Percentiles rank a stretch among this genome's conserved stretches.
phyloP scores from a whole-genome alignment of 768 basidiomycete species.

The Leucocoprinus sp. region DNA sequence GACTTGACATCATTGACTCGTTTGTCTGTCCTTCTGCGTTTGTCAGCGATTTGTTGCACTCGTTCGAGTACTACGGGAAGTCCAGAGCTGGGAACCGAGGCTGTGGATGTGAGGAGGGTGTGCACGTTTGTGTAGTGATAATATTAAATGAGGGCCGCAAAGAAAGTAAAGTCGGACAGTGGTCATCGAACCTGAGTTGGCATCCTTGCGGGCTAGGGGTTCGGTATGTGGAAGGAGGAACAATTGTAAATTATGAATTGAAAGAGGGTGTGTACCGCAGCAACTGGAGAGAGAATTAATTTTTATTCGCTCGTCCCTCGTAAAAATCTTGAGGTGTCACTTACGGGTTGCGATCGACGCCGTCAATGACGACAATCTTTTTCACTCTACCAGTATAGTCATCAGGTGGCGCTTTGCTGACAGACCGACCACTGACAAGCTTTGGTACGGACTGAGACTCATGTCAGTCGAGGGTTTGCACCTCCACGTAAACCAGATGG shows the following conservation, averaged over 20 bases:
- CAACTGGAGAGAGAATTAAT: slow-evolving; percentile 35
- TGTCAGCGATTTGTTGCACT: slow-evolving; percentile 56
- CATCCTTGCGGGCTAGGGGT: slow-evolving; percentile 38
- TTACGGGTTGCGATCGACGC: slow-evolving; percentile 73
- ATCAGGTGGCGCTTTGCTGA: slow-evolving; percentile 53
- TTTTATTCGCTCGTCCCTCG: too few species aligned
- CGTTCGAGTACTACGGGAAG: slow-evolving; percentile 60
- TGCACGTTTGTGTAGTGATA: slow-evolving; percentile 53
- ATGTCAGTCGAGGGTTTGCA: slow-evolving; percentile 47
- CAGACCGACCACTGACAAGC: slow-evolving; percentile 39
- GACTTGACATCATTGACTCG: slow-evolving; percentile 60
- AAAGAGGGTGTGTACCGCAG: slow-evolving; percentile 79
- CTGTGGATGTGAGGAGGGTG: slow-evolving; percentile 41
- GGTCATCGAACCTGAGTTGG: slow-evolving; percentile 34
- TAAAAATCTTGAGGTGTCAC: too few species aligned
- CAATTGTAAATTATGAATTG: slow-evolving; percentile 63
- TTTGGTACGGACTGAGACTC: slow-evolving; percentile 24
- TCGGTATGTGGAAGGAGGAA: slow-evolving; percentile 68
- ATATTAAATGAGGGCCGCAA: slow-evolving; percentile 67
- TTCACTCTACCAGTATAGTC: slow-evolving; percentile 74
- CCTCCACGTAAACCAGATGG: slow-evolving; percentile 61
- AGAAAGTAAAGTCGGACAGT: slow-evolving; percentile 77
- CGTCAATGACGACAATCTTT: slow-evolving; percentile 77
- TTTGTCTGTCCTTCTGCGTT: slow-evolving; percentile 59
- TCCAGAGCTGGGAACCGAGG: slow-evolving; percentile 61